These are phyloP conservation scores for Cyberlindnera euphorbiiphila DNA, from an alignment of 805 yeast species.

Conservation along the genomic window DNA sequence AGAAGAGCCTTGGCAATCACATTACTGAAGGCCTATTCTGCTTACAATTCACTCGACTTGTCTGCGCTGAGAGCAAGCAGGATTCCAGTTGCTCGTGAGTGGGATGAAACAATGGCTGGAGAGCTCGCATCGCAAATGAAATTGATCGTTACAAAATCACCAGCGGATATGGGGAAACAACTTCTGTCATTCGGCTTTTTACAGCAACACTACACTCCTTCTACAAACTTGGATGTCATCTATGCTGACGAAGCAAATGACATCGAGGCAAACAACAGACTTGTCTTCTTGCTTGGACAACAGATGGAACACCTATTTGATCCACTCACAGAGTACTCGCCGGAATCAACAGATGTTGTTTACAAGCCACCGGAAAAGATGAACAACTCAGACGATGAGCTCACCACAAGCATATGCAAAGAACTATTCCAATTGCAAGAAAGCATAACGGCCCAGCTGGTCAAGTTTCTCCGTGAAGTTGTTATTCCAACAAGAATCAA, in stretches of 20 bases:
- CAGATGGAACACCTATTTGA: constrained; percentile 88
- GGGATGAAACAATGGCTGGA: constrained; percentile 89
- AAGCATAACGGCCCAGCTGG: constrained; percentile 61
- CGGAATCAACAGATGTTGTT: constrained; percentile 73
- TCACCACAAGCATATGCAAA: constrained; percentile 50
- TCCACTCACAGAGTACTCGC: constrained; percentile 87
- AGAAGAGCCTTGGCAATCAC: constrained; percentile 77
- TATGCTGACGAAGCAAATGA: constrained; percentile 52
- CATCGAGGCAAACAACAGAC: constrained; percentile 64
- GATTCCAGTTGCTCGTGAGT: constrained; percentile 28
- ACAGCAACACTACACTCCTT: constrained; percentile 43
- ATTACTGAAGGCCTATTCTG: constrained; percentile 60
- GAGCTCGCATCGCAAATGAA: constrained; percentile 63
- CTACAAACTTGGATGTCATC: constrained; percentile 68
- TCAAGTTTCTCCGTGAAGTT: constrained; percentile 71
- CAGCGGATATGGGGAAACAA: constrained; percentile 53
- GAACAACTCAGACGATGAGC: constrained; percentile 30
- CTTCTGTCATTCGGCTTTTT: constrained; percentile 56
- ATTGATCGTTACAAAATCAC: constrained; percentile 47
- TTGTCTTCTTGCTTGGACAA: constrained; percentile 76
- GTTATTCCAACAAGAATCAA: constrained; percentile 73
- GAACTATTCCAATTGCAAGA: constrained; percentile 74
- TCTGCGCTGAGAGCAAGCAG: constrained; percentile 15
- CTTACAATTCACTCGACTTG: constrained; percentile 35
- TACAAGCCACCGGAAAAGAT: constrained; percentile 55